Evolutionary conservation across 495 filamentous ascomycete species (phyloP), one percentile per base, ranked within the genome.

Genomic region (Penicillium longicatenatum): DNA sequence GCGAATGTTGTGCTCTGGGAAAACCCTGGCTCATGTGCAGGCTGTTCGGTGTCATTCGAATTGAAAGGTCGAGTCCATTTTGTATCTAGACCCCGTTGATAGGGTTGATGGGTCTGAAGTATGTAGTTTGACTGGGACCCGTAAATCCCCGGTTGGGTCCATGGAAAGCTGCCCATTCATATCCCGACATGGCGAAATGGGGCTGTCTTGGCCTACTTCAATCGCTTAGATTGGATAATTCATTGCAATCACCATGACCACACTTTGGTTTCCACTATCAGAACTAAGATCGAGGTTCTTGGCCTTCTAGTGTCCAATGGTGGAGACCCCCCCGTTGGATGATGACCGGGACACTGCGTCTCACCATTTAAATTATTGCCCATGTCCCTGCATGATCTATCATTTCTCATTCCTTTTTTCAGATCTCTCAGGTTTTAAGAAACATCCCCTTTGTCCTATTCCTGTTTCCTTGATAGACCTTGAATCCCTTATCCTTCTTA

Each of bases 301-400:
- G 48, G 59, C 20, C 35, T 57, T 62, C 58, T 67, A 64, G 64
- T 54, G 59, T 61, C 57, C 24, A 48, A 59, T 31, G 44, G 70
- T 65, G 66, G 64, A 60, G 62, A 50, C 44, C 26, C 54, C 54
- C 37, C 37, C 50, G 22, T 52, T 53, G 21, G 39, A 26, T 22
- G 31, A 26, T 9, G 50, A 49, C 43, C 49, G 19, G 17, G 19
- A 45, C 31, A 44, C 8, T 55, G 50, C 51, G 53, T 52, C 49
- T 59, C 50, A 33, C 57, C 63, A 65, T 67, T 69, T 69, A 69
- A 63, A 30, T 61, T 59, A 61, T 62, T 55, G 54, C 53, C 17
- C 30, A 39, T 47, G 54, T 62, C 64, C 66, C 64, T 67, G 61
- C 61, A 65, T 57, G 64, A 69, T 64, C 60, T 53, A 64, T 69